A percentile compares a stretch with the other conserved stretches of the same genome.
These are phyloP conservation scores for Knufia fluminis DNA, from an alignment of 2,329 filamentous ascomycete genomes.

Conservation along the genomic window DNA sequence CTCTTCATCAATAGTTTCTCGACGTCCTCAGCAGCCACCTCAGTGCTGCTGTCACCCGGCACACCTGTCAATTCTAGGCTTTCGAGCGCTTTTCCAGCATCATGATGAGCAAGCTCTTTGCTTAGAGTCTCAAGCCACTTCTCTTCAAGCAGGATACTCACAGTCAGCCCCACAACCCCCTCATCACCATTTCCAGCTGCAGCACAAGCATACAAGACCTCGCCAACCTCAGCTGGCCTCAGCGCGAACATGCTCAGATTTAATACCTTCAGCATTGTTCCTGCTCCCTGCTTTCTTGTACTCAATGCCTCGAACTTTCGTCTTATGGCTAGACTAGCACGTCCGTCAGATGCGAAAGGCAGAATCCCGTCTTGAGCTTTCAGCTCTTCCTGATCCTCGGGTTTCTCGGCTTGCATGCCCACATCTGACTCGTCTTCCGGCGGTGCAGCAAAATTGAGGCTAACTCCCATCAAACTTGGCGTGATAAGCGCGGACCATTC, in stretches of 20 bases:
- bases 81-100: conserved; percentile 11
- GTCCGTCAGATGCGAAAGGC: conserved; percentile 18
- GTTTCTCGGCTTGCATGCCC: conserved; percentile 10
- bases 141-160: conserved; percentile 18
- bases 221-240: conserved; percentile 13
- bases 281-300: background rate
- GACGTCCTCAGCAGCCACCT: conserved; percentile 11
- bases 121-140: conserved; percentile 15
- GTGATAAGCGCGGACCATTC: conserved; percentile 15
- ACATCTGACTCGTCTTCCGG: conserved; percentile 5
- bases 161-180: conserved; percentile 15
- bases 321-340: conserved; percentile 14
- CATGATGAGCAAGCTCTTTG: conserved; percentile 9
- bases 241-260: conserved; percentile 19
- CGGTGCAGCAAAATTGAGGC: conserved; percentile 13
- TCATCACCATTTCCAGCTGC: background rate
- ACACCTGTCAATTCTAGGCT: conserved; percentile 19
- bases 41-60: conserved; percentile 10
- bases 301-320: conserved; percentile 15
- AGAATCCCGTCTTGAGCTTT: conserved; percentile 15
- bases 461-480: conserved; percentile 13
- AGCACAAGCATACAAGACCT: conserved; percentile 16
- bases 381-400: conserved; percentile 9
- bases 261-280: conserved; percentile 13
- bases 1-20: conserved; percentile 15